Evolutionary conservation across 2,329 filamentous ascomycete species (phyloP).

Genomic region (Arthrinium phaeospermum): DNA sequence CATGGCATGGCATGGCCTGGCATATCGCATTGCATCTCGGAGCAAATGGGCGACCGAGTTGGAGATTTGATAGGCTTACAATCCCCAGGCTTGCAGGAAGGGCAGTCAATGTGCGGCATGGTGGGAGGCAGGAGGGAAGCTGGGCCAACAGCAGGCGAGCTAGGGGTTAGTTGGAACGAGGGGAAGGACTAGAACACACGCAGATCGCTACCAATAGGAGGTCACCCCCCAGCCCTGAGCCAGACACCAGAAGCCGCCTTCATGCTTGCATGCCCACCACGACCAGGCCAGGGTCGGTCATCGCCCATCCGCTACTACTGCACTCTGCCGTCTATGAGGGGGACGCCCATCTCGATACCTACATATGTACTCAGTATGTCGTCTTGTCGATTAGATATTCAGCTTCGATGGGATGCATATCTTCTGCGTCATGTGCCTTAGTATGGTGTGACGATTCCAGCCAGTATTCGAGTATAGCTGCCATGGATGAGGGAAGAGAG

Average conservation of each 20-base stretch:
- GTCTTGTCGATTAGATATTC: not conserved
- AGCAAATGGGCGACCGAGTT: not conserved
- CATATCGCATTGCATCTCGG: slow-evolving; percentile 5
- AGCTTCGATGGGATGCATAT: not conserved
- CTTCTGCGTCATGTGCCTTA: not conserved
- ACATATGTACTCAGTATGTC: not conserved
- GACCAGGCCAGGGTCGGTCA: not conserved
- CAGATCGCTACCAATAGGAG: slow-evolving; percentile 1
- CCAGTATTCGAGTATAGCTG: not conserved
- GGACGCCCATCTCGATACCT: not conserved
- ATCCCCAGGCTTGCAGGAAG: not conserved
- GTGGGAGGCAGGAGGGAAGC: not conserved
- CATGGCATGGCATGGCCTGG: not conserved
- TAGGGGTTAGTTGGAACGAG: slow-evolving; percentile 11
- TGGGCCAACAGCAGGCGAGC: slow-evolving; percentile 9
- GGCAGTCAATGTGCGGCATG: not conserved
- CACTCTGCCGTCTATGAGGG: not conserved
- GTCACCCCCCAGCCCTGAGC: not conserved
- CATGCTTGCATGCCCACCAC: slow-evolving; percentile 2
- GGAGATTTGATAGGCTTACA: not conserved
- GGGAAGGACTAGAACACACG: not conserved
- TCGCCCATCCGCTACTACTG: not conserved
- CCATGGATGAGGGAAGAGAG: not conserved
- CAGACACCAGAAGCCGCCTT: not conserved
- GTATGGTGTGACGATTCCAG: not conserved